phyloP scores from a whole-genome alignment of 108 stramenopile genomes.

The Pseudonitzschia pungens region DNA sequence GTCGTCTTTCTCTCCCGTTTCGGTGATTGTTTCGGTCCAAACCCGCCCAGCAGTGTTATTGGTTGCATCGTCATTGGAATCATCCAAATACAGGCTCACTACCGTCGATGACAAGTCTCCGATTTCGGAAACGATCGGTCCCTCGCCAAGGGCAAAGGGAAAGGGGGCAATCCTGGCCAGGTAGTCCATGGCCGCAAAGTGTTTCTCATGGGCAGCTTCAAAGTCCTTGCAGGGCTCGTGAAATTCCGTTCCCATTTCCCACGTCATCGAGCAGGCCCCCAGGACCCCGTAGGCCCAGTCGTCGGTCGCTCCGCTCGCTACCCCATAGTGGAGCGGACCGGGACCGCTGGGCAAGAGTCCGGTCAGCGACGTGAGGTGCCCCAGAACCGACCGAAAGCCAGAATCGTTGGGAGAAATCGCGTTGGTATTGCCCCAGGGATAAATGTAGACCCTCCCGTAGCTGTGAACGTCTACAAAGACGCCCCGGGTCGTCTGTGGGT shows the following conservation, averaged over 20 bases:
- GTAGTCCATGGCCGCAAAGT: slow-evolving; percentile 40
- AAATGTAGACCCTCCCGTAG: slow-evolving; percentile 39
- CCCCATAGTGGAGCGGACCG: slow-evolving; percentile 27
- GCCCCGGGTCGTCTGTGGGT: slow-evolving; percentile 23
- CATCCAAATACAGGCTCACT: no score
- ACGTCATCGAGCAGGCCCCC: slow-evolving; percentile 46
- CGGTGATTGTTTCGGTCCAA: no score
- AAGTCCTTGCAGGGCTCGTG: slow-evolving; percentile 44
- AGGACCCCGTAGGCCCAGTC: slow-evolving; percentile 48
- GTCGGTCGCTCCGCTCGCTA: slow-evolving; percentile 33
- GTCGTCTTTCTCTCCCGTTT: no score
- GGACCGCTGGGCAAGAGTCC: slow-evolving; percentile 33
- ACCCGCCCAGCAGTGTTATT: no score
- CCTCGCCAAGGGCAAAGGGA: slow-evolving; percentile 39
- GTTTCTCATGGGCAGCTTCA: slow-evolving; percentile 29
- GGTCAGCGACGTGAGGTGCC: slow-evolving; percentile 36
- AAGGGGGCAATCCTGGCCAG: slow-evolving; percentile 32
- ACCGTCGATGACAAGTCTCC: no score
- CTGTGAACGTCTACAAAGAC: slow-evolving; percentile 54
- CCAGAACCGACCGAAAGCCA: slow-evolving; percentile 26
- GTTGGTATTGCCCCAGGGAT: slow-evolving; percentile 48
- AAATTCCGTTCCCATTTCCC: slow-evolving; percentile 51
- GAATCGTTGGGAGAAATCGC: slow-evolving; percentile 35
- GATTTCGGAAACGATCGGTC: slow-evolving; percentile 26
- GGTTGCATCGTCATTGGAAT: no score